Conservation (phyloP, 2,329 filamentous ascomycete genomes). For the Penicillium hesseltinei region DNA sequence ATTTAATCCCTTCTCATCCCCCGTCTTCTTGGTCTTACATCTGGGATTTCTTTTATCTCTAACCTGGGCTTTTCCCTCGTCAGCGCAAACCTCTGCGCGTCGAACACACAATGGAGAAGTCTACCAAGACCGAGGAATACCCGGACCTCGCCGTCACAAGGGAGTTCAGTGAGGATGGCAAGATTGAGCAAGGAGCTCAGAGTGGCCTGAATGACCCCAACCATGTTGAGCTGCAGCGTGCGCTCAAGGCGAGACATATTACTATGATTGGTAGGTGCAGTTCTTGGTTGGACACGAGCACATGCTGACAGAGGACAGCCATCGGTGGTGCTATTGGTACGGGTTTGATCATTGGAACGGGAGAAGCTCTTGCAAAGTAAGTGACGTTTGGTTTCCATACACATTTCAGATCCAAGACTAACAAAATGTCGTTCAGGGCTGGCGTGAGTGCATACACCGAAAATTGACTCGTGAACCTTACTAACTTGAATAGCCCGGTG, state of each 20-base stretch:
- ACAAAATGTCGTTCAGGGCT: slow-evolving; percentile 27
- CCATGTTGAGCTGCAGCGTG: slow-evolving; percentile 41
- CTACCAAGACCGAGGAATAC: slow-evolving; percentile 13
- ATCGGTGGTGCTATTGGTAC: slow-evolving; percentile 47
- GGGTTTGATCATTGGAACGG: slow-evolving; percentile 43
- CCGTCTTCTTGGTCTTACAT: neutral
- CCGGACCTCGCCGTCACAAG: slow-evolving; percentile 20
- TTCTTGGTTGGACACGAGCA: neutral
- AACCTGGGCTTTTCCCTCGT: neutral
- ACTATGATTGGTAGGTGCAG: slow-evolving; percentile 41
- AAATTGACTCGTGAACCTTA: neutral
- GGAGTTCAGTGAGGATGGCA: slow-evolving; percentile 19
- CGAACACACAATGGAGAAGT: slow-evolving; percentile 13
- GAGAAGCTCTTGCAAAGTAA: slow-evolving; percentile 39
- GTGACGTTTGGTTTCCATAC: slow-evolving; percentile 7
- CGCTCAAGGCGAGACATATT: slow-evolving; percentile 42
- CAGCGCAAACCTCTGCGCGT: neutral
- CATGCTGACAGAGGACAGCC: slow-evolving; percentile 24
- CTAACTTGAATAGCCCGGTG: slow-evolving; percentile 33
- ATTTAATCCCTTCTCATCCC: neutral
- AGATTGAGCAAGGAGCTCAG: slow-evolving; percentile 20
- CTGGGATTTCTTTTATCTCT: neutral
- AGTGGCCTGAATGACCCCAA: slow-evolving; percentile 25
- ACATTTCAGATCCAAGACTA: slow-evolving; percentile 6
- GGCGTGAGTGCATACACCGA: slow-evolving; percentile 31